Evolutionary conservation across 192 early-diverging fungal species (phyloP).

Genomic region (Podila epigama): DNA sequence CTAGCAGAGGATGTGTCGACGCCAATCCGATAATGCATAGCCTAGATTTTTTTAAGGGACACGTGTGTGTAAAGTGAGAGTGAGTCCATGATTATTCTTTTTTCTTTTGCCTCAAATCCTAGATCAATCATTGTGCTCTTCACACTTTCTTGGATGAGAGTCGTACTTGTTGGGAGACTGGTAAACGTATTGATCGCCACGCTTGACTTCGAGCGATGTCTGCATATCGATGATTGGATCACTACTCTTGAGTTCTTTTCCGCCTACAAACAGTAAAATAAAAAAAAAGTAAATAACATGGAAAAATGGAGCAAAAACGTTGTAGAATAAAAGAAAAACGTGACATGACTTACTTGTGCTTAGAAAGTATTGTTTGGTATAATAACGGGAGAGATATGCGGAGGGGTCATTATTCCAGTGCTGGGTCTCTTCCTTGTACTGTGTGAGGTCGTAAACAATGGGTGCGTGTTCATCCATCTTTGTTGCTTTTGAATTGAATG

Average conservation of each 20-base stretch:
- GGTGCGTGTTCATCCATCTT: constrained; percentile 46
- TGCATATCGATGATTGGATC: constrained; percentile 19
- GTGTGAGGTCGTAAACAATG: constrained; percentile 41
- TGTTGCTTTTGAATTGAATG: no score
- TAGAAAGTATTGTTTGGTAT: constrained; percentile 43
- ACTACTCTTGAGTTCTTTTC: constrained; percentile 12
- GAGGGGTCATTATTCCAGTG: constrained; percentile 24
- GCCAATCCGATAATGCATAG: constrained; percentile 37
- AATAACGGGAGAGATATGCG: constrained; percentile 34
- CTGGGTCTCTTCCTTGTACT: constrained; percentile 37
- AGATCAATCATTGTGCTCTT: not conserved
- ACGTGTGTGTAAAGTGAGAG: not conserved
- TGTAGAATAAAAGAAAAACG: not conserved
- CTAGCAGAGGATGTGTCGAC: constrained; percentile 33
- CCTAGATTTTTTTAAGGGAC: no score
- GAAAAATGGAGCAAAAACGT: not conserved
- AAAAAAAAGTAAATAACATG: no score
- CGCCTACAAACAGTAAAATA: constrained; percentile 1
- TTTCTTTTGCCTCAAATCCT: not conserved
- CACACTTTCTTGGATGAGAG: no score
- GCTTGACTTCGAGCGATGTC: constrained; percentile 22
- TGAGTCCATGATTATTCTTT: not conserved
- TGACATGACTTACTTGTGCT: constrained; percentile 10
- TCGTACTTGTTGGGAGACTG: constrained; percentile 45
- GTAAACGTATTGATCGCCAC: constrained; percentile 39